Base-by-base conservation (phyloP, 345 rosid genomes). In the Chamaenerion angustifolium region DNA sequence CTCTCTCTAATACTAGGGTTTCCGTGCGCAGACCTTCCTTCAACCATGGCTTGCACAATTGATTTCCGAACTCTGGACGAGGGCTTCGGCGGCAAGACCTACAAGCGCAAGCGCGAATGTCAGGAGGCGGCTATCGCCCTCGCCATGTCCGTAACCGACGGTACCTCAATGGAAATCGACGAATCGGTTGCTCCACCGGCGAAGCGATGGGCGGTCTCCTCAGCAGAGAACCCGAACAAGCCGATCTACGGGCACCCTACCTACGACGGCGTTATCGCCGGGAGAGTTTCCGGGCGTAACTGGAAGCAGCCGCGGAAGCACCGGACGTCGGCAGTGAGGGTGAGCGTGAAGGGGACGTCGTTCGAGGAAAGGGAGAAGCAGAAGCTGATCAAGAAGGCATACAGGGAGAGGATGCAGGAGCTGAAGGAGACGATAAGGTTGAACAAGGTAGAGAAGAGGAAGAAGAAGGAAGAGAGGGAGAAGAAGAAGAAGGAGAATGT, bases 21-120 rank as follows among this genome's bases (percentile, higher is more conserved):
- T 42, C 3, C 4, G 3, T 21, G 44, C 19, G 9, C 17, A 23
- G 8, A 0, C 4, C 12, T 47, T 12, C 21, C 56, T 41, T 1
- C 41, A 2, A 7, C 37, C 40, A 89, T 90, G 96, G 98, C 96
- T 13, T 81, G 95, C 78, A 83, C 92, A 6, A 64, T 83, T 16
- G 98, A 90, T 67, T 81, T 90, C 62, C 79, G 98, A 41, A 23
- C 64, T 66, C 83, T 86, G 0, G 98, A 90, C 60, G 98, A 86
- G 61, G 96, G 96, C 46, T 90, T 90, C 67, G 96, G 96, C 62
- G 98, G 98, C 4, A 86, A 90, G 44, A 90, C 96, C 61, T 64
- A 61, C 80, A 90, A 90, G 72, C 66, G 98, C 1, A 90, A 86
- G 62, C 85, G 95, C 46, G 74, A 75, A 21, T 72, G 40, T 1